Evolutionary conservation across 495 filamentous ascomycete genomes (phyloP).

Genomic region (Penicillium herquei): DNA sequence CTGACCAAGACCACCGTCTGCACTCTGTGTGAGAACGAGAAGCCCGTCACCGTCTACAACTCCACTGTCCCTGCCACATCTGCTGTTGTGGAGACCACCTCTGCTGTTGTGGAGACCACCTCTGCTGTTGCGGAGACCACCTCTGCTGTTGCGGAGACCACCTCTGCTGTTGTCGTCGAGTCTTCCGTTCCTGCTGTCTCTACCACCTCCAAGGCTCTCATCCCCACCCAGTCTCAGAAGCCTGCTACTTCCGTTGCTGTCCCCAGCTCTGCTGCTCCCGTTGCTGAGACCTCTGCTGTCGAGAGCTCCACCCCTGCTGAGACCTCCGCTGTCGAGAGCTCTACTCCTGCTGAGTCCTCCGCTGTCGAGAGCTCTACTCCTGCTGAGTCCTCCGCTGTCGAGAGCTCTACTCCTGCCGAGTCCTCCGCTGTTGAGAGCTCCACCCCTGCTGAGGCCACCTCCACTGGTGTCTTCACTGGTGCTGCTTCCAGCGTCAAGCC

Average conservation of each 20-base stretch:
- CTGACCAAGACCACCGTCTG: constrained; percentile 31
- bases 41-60: constrained; percentile 29
- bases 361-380: constrained; percentile 5
- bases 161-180: constrained; percentile 3
- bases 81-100: constrained; percentile 1
- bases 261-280: not conserved
- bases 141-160: not conserved
- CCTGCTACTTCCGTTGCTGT: constrained; percentile 5
- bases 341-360: not conserved
- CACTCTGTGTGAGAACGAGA: constrained; percentile 24
- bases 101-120: constrained; percentile 3
- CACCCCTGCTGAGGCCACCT: not conserved
- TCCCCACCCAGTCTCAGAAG: constrained; percentile 9
- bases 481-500: constrained; percentile 37
- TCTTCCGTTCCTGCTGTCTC: constrained; percentile 3
- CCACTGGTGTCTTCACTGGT: constrained; percentile 28
- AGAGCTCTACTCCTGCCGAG: constrained; percentile 2
- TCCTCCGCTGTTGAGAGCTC: constrained; percentile 12
- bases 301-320: constrained; percentile 3
- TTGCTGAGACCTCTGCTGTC: not conserved
- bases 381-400: not conserved
- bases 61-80: constrained; percentile 18
- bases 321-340: constrained; percentile 10
- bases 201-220: constrained; percentile 2
- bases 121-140: constrained; percentile 10